Percentiles rank a stretch among this genome's conserved stretches.
Evolutionary conservation across 1,284 basidiomycete genomes (phyloP).

Genomic region (Phylloboletellus chloephorus): DNA sequence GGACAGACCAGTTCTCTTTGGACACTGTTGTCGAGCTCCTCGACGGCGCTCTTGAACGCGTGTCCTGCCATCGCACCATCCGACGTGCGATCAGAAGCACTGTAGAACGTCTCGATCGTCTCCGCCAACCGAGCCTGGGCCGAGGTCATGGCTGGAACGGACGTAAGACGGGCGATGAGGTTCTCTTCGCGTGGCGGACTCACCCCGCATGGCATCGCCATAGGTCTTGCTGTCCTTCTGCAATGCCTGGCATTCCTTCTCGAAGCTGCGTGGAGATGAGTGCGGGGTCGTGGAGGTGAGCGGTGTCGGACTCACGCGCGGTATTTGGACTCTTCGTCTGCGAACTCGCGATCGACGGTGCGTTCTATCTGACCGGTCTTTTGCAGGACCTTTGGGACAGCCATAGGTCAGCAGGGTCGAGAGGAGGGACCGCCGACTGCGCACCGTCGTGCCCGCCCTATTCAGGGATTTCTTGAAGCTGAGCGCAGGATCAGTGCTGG

Average conservation of each 20-base stretch:
- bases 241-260: constrained; percentile 87
- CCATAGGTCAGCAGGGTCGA: constrained; percentile 2
- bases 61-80: constrained; percentile 97
- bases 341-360: constrained; percentile 91
- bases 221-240: constrained; percentile 97
- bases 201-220: constrained; percentile 89
- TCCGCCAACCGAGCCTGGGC: constrained; percentile 94
- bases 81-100: constrained; percentile 74
- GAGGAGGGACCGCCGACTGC: constrained; percentile 20
- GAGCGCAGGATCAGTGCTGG: constrained; percentile 9
- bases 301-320: constrained; percentile 60
- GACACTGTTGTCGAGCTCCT: constrained; percentile 87
- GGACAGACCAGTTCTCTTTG: constrained; percentile 72
- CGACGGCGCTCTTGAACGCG: constrained; percentile 92
- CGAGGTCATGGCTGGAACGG: constrained; percentile 75
- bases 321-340: constrained; percentile 89
- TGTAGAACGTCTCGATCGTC: constrained; percentile 92
- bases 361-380: constrained; percentile 97
- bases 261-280: constrained; percentile 55
- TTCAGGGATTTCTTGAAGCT: constrained; percentile 95
- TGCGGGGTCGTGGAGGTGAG: background rate
- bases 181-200: constrained; percentile 23
- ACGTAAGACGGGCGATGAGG: background rate
- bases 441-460: constrained; percentile 83
- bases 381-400: constrained; percentile 66